These are phyloP conservation scores for Hebeloma cylindrosporum DNA, from an alignment of 768 basidiomycete species.

Conservation along the genomic window DNA sequence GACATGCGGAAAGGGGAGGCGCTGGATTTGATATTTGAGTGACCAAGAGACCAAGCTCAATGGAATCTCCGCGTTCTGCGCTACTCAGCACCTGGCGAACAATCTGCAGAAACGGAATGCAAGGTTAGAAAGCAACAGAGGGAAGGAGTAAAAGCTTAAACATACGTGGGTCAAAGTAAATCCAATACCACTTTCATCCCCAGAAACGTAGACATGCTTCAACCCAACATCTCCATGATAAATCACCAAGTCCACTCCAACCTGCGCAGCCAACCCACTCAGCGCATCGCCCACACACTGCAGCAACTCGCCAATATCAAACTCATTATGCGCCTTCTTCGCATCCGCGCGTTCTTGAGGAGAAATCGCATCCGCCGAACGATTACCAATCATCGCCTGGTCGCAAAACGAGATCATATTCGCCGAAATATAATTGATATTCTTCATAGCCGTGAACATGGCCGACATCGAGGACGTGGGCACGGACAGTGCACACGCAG, in stretches of 20 bases:
- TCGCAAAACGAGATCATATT: slow-evolving; percentile 62
- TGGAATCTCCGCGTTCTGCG: slow-evolving; percentile 71
- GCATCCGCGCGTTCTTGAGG: slow-evolving; percentile 1
- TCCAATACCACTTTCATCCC: slow-evolving; percentile 81
- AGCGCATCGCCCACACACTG: slow-evolving; percentile 88
- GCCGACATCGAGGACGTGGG: slow-evolving; percentile 88
- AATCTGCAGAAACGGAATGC: slow-evolving; percentile 64
- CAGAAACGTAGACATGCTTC: slow-evolving; percentile 82
- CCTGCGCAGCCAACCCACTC: slow-evolving; percentile 79
- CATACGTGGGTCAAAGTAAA: slow-evolving; percentile 86
- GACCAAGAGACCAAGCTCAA: slow-evolving; percentile 81
- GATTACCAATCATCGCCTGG: background rate
- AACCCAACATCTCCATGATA: slow-evolving; percentile 88
- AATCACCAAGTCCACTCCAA: slow-evolving; percentile 86
- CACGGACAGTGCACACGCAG: slow-evolving; percentile 83
- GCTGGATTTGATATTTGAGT: slow-evolving; percentile 19
- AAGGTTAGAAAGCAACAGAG: too few relatives aligned
- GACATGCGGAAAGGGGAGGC: background rate
- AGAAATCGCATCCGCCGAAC: slow-evolving; percentile 14
- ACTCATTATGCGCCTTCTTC: slow-evolving; percentile 51
- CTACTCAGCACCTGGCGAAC: slow-evolving; percentile 78
- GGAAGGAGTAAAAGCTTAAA: slow-evolving; percentile 18
- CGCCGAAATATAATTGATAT: slow-evolving; percentile 90
- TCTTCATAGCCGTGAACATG: slow-evolving; percentile 89
- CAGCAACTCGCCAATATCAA: slow-evolving; percentile 89